A percentile compares a stretch with the other conserved stretches of the same genome.
Conservation (phyloP, 768 basidiomycete genomes). For the Hygrocybe punicea region DNA sequence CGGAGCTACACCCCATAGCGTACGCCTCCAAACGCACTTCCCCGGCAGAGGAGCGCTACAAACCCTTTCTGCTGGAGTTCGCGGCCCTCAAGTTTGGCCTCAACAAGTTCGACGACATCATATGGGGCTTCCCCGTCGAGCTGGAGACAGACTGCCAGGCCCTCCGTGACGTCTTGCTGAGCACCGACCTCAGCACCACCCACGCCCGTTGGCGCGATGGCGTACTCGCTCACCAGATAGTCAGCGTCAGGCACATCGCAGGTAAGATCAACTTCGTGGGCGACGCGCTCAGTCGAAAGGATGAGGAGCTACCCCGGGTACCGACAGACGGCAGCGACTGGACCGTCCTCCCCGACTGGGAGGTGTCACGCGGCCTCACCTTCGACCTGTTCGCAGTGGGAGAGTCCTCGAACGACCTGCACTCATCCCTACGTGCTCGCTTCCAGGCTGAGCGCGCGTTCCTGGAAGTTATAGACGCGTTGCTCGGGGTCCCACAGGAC, state of each 20-base stretch:
- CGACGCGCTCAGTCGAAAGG: too few relatives aligned
- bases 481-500: too few relatives aligned
- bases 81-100: constrained; percentile 34
- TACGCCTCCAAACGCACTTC: constrained; percentile 37
- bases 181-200: background rate
- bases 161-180: constrained; percentile 28
- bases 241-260: constrained; percentile 17
- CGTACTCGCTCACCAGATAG: constrained; percentile 14
- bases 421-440: too few relatives aligned
- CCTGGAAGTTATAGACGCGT: too few relatives aligned
- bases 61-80: constrained; percentile 37
- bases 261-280: too few relatives aligned
- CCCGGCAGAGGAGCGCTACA: constrained; percentile 28
- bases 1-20: constrained; percentile 21
- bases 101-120: constrained; percentile 25
- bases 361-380: constrained; percentile 12
- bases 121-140: constrained; percentile 31
- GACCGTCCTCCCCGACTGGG: constrained; percentile 30
- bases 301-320: constrained; percentile 2
- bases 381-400: constrained; percentile 1
- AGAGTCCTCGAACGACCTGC: constrained; percentile 4
- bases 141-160: constrained; percentile 39
- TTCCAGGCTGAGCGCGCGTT: too few relatives aligned
- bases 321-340: constrained; percentile 30
- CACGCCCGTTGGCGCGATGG: background rate